These are phyloP conservation scores for Alternaria sp. DNA, from an alignment of 2,329 filamentous ascomycete genomes.

Conservation along the genomic window DNA sequence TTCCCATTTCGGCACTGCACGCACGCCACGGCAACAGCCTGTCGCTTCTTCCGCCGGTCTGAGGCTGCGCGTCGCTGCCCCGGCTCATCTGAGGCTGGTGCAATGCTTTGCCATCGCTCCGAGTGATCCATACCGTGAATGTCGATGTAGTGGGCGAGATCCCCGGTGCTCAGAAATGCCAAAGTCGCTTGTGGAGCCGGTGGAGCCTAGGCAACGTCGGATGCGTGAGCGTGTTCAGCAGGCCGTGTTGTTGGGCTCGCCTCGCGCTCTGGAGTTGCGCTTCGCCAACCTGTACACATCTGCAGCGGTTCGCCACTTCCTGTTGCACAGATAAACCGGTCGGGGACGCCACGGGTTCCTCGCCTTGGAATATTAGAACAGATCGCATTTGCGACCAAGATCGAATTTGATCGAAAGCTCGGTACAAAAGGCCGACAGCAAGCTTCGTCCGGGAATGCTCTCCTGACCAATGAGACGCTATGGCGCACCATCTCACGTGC, in stretches of 20 bases:
- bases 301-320: not conserved
- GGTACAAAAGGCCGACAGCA: conserved; percentile 13
- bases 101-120: conserved; percentile 33
- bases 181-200: conserved; percentile 5
- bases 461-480: conserved; percentile 14
- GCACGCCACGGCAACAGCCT: conserved; percentile 32
- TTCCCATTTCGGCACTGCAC: conserved; percentile 31
- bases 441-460: conserved; percentile 8
- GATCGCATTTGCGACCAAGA: conserved; percentile 9
- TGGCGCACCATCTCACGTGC: conserved; percentile 12
- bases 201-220: conserved; percentile 5
- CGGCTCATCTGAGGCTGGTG: conserved; percentile 31
- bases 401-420: conserved; percentile 9
- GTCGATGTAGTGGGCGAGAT: not conserved
- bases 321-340: not conserved
- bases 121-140: conserved; percentile 22
- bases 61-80: conserved; percentile 24
- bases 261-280: not conserved
- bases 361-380: not conserved
- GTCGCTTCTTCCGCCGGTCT: conserved; percentile 25
- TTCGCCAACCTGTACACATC: not conserved
- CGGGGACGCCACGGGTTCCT: not conserved
- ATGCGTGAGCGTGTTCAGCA: conserved; percentile 5
- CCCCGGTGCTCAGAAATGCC: not conserved
- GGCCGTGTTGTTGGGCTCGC: not conserved